Evolutionary conservation across 441 rosid species (phyloP), one percentile per base, ranked within the genome.

Genomic region (Jatropha podagrica): DNA sequence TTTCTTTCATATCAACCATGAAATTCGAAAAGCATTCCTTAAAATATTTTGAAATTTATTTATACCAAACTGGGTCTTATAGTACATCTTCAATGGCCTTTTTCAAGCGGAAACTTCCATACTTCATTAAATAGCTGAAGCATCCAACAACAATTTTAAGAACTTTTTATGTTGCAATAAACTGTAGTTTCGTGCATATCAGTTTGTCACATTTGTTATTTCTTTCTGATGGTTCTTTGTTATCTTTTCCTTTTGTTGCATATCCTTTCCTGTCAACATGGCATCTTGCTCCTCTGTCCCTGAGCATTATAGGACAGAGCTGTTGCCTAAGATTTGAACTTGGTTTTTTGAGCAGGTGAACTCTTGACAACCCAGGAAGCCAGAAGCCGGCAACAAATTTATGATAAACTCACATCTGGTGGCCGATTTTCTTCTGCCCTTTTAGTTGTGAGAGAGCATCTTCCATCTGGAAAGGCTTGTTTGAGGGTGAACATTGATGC

Each of bases 361-460:
- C 82, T 95, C 55, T 73, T 93, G 79, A 93, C 88, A 10, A 92
- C 90, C 12, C 72, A 77, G 40, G 94, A 92, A 83, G 93, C 99
- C 66, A 87, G 89, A 75, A 84, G 78, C 49, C 87, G 91, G 72
- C 99, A 88, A 78, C 75, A 70, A 58, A 75, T 74, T 40, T 93
- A 92, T 26, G 98, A 95, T 73, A 77, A 86, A 70, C 93, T 82
- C 27, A 74, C 89, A 74, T 75, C 83, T 13, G 77, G 75, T 4
- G 79, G 74, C n/a, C 69, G 76, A n/a, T 85, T 85, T 80, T 65
- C 89, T 56, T 81, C 95, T 12, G 96, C 98, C 32, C 92, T 93
- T 74, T 75, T 91, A 73, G 96, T 95, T 37, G 86, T 93, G 84
- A 90, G 97, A 32, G 99, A 95, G 85, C 93, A 92, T 86, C 97